Conservation (phyloP, 169 alveolate genomes). For the Plasmodium malariae region DNA sequence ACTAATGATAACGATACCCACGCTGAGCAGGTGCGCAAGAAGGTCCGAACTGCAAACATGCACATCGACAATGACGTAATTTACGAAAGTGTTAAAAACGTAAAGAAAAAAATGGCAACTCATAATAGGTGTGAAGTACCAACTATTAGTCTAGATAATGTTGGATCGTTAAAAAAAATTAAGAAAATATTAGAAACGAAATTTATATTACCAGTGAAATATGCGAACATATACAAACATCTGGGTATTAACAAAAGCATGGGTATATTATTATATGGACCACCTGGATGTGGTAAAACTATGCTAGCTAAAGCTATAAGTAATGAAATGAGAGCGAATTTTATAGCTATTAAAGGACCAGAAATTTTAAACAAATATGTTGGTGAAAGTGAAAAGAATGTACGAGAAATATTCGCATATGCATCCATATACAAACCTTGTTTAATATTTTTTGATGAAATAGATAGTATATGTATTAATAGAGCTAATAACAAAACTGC, state of each 20-base stretch:
- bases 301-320: conserved; percentile 98
- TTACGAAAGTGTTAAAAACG: conserved; percentile 50
- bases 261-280: conserved; percentile 98
- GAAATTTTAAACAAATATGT: conserved; percentile 98
- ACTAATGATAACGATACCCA: too few species aligned
- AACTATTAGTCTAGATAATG: conserved; percentile 95
- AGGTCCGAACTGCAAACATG: neutral
- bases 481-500: conserved; percentile 90
- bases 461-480: conserved; percentile 97
- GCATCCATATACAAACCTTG: conserved; percentile 99
- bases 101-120: conserved; percentile 61
- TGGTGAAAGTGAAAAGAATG: conserved; percentile 99
- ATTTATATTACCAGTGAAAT: conserved; percentile 94
- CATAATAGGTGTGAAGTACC: conserved; percentile 88
- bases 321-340: conserved; percentile 96
- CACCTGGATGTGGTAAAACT: conserved; percentile 99
- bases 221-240: conserved; percentile 91
- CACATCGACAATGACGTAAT: conserved; percentile 32
- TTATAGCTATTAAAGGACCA: conserved; percentile 97
- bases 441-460: conserved; percentile 98
- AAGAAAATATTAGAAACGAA: conserved; percentile 92
- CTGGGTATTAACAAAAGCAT: conserved; percentile 95
- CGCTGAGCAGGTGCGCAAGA: too few species aligned
- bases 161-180: conserved; percentile 95
- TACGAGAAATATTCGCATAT: conserved; percentile 97